Evolutionary conservation across 2,329 filamentous ascomycete species (phyloP), one percentile per base, ranked within the genome.

Genomic region (Cytospora schulzeri): DNA sequence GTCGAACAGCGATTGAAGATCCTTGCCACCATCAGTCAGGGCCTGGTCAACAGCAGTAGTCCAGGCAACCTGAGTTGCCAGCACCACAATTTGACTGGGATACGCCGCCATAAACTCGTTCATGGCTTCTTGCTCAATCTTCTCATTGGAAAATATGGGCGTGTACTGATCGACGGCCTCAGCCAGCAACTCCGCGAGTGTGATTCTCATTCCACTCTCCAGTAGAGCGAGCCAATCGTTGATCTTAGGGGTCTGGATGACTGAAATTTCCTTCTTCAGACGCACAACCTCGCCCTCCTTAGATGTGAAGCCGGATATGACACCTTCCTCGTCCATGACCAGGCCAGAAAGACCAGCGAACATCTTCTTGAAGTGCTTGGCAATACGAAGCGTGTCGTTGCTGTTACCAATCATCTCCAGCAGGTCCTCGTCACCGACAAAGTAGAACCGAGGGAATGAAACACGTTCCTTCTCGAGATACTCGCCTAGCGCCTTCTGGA

Each of bases 301-400:
- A 0, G 95, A 99, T 2, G 91, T 95, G 72, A 98, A 94, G 8
- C 93, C 94, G 29, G 90, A 89, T 68, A 99, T 98, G 67, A 92
- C 88, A 29, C 88, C 87, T 71, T 97, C 91, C 62, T 98, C 93
- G 69, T 96, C 92, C 82, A 97, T 94, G 51, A 93, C 82, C 41
- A 99, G 85, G 4, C 95, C 95, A 5, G 90, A 94, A 56, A 99
- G 83, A 67, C 95, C 95, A 68, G 96, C 95, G 81, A 99, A 99
- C 95, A 99, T 99, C 83, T 99, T 99, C 76, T 96, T 94, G 82
- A 99, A 93, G 80, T 99, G 96, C 76, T 99, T 99, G 50, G 95
- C 92, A 70, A 99, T 96, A 62, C 95, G 93, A 66, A 95, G 80
- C 12, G 94, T 97, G 73, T 99, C 95, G 73, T 97, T 97, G 79